Conservation (phyloP, 768 basidiomycete species). For the Leccinum arenicola region DNA sequence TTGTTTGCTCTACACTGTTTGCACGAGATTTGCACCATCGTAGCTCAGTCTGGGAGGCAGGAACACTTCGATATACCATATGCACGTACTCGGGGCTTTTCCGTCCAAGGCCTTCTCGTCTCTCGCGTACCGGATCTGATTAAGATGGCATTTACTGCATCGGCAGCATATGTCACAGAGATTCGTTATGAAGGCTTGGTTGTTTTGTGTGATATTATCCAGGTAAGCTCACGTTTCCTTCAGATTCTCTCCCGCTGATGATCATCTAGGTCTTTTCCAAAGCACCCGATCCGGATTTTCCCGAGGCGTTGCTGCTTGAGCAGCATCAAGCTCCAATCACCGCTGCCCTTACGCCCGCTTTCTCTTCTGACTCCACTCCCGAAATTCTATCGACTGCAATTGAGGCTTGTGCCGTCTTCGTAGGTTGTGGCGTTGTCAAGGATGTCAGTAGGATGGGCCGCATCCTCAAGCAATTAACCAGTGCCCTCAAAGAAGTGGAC, state of each 20-base stretch:
- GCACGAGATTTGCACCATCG: constrained; percentile 81
- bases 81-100: constrained; percentile 60
- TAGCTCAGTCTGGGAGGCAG: constrained; percentile 64
- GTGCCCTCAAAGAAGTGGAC: constrained; percentile 86
- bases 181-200: constrained; percentile 89
- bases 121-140: constrained; percentile 90
- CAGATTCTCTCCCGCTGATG: constrained; percentile 4
- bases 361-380: constrained; percentile 92
- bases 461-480: constrained; percentile 84
- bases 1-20: constrained; percentile 91
- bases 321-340: constrained; percentile 99
- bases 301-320: constrained; percentile 85
- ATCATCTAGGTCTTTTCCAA: constrained; percentile 73
- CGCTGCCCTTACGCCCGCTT: constrained; percentile 94
- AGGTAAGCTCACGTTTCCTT: constrained; percentile 45
- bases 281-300: constrained; percentile 90
- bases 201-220: constrained; percentile 88
- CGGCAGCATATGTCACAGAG: constrained; percentile 93
- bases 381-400: constrained; percentile 93
- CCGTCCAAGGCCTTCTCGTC: constrained; percentile 64
- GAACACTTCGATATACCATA: constrained; percentile 83
- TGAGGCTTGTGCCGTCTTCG: constrained; percentile 91
- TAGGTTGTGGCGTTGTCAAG: constrained; percentile 92
- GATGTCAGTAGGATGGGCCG: constrained; percentile 91
- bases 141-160: constrained; percentile 97